Base-by-base conservation (phyloP, 2,329 filamentous ascomycete species). In the Fusarium agapanthi region DNA sequence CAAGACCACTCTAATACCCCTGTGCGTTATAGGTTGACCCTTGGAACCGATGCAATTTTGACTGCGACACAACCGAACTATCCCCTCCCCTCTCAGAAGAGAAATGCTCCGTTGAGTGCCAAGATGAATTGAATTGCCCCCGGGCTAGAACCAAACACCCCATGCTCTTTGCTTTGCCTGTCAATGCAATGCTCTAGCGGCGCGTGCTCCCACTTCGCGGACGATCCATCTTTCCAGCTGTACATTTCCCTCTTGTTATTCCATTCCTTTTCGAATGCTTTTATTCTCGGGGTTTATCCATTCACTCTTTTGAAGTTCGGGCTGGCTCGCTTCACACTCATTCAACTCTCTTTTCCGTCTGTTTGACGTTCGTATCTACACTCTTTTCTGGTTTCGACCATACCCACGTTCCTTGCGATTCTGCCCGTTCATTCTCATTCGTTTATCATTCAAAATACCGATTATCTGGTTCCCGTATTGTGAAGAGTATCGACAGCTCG, bases 21-120 rank as follows among this genome's bases (percentile, higher is more conserved):
- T 73, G 71, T 69, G 59, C 64, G 55, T 67, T 67, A 43, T 32
- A 61, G 38, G 53, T 45, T 77, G 76, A 77, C 76, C 76, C 76
- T 77, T 77, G 76, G 76, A 77, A 77, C 76, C 65, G 61, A 67
- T 70, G 75, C 61, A 77, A 77, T 77, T 72, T 77, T 76, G 73
- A 50, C 61, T 76, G 73, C 61, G 67, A 77, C 73, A 73, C 55
- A 67, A 51, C 58, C 44, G 72, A 56, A 60, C 51, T 53, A 38
- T 57, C 54, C 48, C 35, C 43, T 57, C 54, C 45, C 38, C 58
- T 44, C 53, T 62, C 41, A 48, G 55, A 62, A 43, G 59, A 60
- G 57, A 59, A 61, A 50, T 69, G 66, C 51, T 26, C 65, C 45
- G 60, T 62, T 69, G 30, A 66, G 57, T 63, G 67, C 61, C 64